Evolutionary conservation across 371 early-diverging fungal species (phyloP).

Genomic region (Sporodiniella umbellata): DNA sequence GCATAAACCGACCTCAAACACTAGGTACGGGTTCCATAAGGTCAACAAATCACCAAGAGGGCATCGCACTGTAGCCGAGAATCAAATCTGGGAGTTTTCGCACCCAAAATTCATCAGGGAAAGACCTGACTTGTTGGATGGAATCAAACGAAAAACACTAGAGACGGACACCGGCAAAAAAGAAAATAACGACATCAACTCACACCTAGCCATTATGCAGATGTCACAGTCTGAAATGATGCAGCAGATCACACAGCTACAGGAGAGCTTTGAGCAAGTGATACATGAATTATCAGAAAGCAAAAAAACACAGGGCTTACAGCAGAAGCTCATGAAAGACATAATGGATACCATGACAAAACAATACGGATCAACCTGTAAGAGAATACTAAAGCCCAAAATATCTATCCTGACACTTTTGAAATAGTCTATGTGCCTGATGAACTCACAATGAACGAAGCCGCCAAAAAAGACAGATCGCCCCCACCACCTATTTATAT

Average conservation of each 20-base stretch:
- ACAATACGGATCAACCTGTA: slow-evolving; percentile 38
- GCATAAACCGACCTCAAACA: neutral
- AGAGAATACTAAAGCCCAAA: neutral
- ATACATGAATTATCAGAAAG: slow-evolving; percentile 71
- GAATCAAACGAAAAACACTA: slow-evolving; percentile 64
- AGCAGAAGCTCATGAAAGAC: slow-evolving; percentile 61
- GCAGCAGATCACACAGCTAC: slow-evolving; percentile 67
- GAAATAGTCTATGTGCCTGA: neutral
- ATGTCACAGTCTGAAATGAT: slow-evolving; percentile 70
- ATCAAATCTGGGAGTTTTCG: slow-evolving; percentile 66
- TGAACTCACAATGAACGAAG: slow-evolving; percentile 23
- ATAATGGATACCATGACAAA: slow-evolving; percentile 59
- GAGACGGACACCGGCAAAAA: slow-evolving; percentile 61
- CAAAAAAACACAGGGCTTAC: slow-evolving; percentile 55
- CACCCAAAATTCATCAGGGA: slow-evolving; percentile 53
- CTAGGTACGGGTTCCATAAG: slow-evolving; percentile 69
- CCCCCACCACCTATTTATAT: slow-evolving; percentile 38
- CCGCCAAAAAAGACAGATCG: slow-evolving; percentile 25
- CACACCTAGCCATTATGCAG: slow-evolving; percentile 73
- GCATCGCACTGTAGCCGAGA: slow-evolving; percentile 71
- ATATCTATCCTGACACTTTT: neutral
- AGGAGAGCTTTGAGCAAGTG: slow-evolving; percentile 66
- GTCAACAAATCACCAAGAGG: slow-evolving; percentile 72
- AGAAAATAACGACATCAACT: slow-evolving; percentile 66
- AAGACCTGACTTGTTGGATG: slow-evolving; percentile 51